Conservation (phyloP, 225 moss, liverwort and hornwort species). For the Polytrichum commune region DNA sequence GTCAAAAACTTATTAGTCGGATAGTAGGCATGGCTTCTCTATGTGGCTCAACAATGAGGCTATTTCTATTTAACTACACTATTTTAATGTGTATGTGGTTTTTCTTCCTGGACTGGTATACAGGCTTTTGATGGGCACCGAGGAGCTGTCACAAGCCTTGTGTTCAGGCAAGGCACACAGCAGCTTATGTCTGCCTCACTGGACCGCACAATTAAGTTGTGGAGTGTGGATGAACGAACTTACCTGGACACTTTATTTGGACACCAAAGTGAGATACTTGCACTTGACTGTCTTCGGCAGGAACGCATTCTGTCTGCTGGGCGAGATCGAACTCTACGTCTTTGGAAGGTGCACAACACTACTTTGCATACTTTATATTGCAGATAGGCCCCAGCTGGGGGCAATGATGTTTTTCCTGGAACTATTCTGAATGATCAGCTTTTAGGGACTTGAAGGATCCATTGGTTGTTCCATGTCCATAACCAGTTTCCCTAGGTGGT, state of each 20-base stretch:
- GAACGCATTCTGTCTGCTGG: slow-evolving; percentile 91
- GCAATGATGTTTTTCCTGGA: too few relatives aligned
- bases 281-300: slow-evolving; percentile 91
- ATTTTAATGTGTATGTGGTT: too few relatives aligned
- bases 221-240: slow-evolving; percentile 95
- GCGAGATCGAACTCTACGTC: slow-evolving; percentile 86
- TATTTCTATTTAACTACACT: too few relatives aligned
- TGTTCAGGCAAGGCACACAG: slow-evolving; percentile 94
- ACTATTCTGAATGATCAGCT: too few relatives aligned
- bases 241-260: slow-evolving; percentile 91
- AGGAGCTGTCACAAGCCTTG: slow-evolving; percentile 84
- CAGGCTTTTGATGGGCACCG: slow-evolving; percentile 92
- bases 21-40: too few relatives aligned
- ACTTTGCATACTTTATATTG: too few relatives aligned
- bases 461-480: too few relatives aligned
- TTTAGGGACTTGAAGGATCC: too few relatives aligned
- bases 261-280: slow-evolving; percentile 89
- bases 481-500: too few relatives aligned
- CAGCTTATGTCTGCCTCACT: slow-evolving; percentile 87
- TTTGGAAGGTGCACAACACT: slow-evolving; percentile 69
- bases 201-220: slow-evolving; percentile 89
- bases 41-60: too few relatives aligned
- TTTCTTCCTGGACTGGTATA: neutral
- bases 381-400: too few relatives aligned
- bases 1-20: too few relatives aligned